Percentiles rank a stretch among this genome's conserved stretches.
Evolutionary conservation across 306 rosid genomes (phyloP).

Genomic region (Inga oerstediana): DNA sequence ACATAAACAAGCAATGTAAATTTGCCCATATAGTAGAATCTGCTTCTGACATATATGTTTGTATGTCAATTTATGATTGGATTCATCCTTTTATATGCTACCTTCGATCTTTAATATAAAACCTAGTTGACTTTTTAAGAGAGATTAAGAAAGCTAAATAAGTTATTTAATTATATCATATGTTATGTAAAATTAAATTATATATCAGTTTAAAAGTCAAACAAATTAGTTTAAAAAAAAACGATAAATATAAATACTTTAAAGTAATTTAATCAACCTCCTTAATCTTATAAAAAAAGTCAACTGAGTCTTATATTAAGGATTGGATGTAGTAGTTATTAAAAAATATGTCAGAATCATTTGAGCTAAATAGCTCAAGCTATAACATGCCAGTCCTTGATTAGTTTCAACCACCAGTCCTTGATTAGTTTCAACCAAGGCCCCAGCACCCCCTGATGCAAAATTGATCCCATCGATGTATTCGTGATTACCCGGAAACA

Average conservation of each 20-base stretch:
- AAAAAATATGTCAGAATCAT: neutral
- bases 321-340: too few relatives aligned
- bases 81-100: neutral
- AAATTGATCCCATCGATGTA: conserved; percentile 60
- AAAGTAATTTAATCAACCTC: too few relatives aligned
- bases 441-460: conserved; percentile 78
- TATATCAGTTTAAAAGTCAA: too few relatives aligned
- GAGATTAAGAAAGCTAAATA: too few relatives aligned
- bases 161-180: too few relatives aligned
- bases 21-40: neutral
- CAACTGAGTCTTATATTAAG: too few relatives aligned
- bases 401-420: conserved; percentile 23
- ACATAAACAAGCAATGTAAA: neutral
- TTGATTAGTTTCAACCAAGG: conserved; percentile 49
- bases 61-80: neutral
- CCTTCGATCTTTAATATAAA: neutral
- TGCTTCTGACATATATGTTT: neutral
- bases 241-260: too few relatives aligned
- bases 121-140: too few relatives aligned
- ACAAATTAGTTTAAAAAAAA: too few relatives aligned
- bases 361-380: neutral
- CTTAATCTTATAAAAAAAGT: too few relatives aligned
- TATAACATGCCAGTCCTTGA: conserved; percentile 24
- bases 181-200: too few relatives aligned
- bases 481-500: conserved; percentile 42